Base-by-base conservation (phyloP, 495 filamentous ascomycete genomes). In the Terfezia boudieri region DNA sequence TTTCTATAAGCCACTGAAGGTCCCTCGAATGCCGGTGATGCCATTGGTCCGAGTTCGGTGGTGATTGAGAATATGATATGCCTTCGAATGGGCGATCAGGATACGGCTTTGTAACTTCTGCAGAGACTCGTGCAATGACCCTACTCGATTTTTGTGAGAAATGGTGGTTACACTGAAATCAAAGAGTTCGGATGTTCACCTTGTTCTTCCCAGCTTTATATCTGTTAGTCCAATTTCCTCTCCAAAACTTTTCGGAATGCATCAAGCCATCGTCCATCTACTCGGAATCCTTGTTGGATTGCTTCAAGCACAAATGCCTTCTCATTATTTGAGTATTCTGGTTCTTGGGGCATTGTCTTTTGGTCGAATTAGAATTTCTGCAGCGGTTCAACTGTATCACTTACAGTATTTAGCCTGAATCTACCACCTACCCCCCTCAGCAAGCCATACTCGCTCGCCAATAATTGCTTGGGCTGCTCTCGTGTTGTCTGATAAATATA, bases 1-100 rank as follows among this genome's bases (percentile, higher is more conserved):
- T 52, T 36, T 23, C 20, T 17, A 17, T 59, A 36, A 35, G 32
- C 26, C 7, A 32, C 26, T 4, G 4, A 32, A 32, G 26, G 54
- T 49, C 50, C 36, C 36, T 94, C 88, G 73, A 92, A 92, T 26
- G 83, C 79, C 11, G 90, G 87, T 32, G 86, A 87, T 22, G 83
- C 80, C 82, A 98, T 87, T n/a, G 86, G 83, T 51, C 78, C 81
- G 58, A 98, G 76, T 67, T 98, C 90, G 56, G 87, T 80, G 35
- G 78, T 75, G 64, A 98, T 95, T 53, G 76, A 83, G 69, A 96
- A 95, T 64, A n/a, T n/a, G n/a, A n/a, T n/a, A 90, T 74, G 63
- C 90, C 90, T 64, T 95, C 89, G 61, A 94, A 94, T 51, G 86
- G 87, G 32, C 90, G 81, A 66, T 95, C 89, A 49, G 81, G 70